Evolutionary conservation across 768 basidiomycete species (phyloP), one percentile per base, ranked within the genome.

Genomic region (Pisolithus albus): DNA sequence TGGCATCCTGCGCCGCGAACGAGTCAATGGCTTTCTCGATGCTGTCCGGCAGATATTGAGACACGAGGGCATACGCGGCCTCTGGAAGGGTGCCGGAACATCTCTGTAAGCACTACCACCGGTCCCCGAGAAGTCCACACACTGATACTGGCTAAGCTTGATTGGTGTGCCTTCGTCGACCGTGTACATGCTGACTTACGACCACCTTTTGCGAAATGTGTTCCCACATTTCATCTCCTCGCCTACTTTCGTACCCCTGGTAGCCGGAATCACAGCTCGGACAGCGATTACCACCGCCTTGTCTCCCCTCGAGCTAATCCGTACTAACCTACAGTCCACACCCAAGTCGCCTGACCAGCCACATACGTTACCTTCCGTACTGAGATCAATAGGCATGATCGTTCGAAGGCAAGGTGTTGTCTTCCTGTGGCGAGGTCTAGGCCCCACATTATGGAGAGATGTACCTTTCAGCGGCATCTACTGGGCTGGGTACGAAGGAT

Each of bases 381-480:
- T 93, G 19, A 51, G 70, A 37, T 81, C 85, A 4, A 73, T 94
- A 52, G 76, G 78, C 0, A 64, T 58, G 0, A 68, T 89, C 10
- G 83, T 88, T 10, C 77, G 75, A 23, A 63, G 71, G 32, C 74
- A 86, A 41, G 95, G 94, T 6, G 58, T 83, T 6, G 66, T 72
- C 9, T 85, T 80, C 46, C 76, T 98, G 24, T 99, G 92, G 92
- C 77, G 91, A 49, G 96, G 96, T 0, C 75, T 99, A 7, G 88
- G 88, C 1, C 81, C 94, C 2, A 95, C 92, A 5, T 74, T 99
- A 8, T 97, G 93, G 93, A 80, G 96, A 46, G 96, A 99, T 60
- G 94, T 98, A 6, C 95, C 96, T 0, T 99, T 99, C 65, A 92
- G 90, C 38, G 96, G 94, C 10, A 73, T 95, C 30, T 99, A 99